phyloP scores from a whole-genome alignment of 106 monocot species.

The Acorus calamus region DNA sequence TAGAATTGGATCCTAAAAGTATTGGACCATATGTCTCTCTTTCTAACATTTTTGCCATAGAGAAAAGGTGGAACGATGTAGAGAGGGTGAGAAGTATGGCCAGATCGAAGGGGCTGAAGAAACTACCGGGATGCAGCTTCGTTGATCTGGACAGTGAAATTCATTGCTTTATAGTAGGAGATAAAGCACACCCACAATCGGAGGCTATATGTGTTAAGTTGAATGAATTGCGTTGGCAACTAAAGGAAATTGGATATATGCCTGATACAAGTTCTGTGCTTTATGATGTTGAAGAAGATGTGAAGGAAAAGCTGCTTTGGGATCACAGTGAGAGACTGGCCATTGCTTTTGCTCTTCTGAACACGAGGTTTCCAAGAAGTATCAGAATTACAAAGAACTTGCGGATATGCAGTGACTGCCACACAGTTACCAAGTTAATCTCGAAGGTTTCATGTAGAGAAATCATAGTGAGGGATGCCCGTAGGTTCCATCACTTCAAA shows the following conservation, averaged over 20 bases:
- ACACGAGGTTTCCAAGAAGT: conserved; percentile 14
- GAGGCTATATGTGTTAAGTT: conserved; percentile 22
- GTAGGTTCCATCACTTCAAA: conserved; percentile 27
- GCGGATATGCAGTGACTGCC: conserved; percentile 28
- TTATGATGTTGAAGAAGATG: conserved; percentile 31
- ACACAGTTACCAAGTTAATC: conserved; percentile 25
- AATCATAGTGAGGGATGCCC: conserved; percentile 41
- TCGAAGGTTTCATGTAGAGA: conserved; percentile 22
- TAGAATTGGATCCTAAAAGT: conserved; percentile 16
- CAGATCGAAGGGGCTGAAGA: conserved; percentile 34
- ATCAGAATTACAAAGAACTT: conserved; percentile 38
- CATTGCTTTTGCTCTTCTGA: conserved; percentile 32
- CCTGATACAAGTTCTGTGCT: conserved; percentile 31
- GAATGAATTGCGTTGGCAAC: conserved; percentile 15
- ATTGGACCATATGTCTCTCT: conserved; percentile 29
- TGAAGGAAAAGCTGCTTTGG: conserved; percentile 27
- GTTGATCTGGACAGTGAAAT: conserved; percentile 24
- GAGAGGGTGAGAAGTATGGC: conserved; percentile 23
- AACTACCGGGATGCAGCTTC: conserved; percentile 38
- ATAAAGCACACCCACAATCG: conserved; percentile 32
- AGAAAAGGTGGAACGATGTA: conserved; percentile 43
- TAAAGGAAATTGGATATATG: conserved; percentile 22
- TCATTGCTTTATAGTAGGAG: conserved; percentile 38
- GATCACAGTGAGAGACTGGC: conserved; percentile 42
- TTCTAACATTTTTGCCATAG: conserved; percentile 32